phyloP scores from a whole-genome alignment of 1,284 basidiomycete species.

The Leccinum solheimii region DNA sequence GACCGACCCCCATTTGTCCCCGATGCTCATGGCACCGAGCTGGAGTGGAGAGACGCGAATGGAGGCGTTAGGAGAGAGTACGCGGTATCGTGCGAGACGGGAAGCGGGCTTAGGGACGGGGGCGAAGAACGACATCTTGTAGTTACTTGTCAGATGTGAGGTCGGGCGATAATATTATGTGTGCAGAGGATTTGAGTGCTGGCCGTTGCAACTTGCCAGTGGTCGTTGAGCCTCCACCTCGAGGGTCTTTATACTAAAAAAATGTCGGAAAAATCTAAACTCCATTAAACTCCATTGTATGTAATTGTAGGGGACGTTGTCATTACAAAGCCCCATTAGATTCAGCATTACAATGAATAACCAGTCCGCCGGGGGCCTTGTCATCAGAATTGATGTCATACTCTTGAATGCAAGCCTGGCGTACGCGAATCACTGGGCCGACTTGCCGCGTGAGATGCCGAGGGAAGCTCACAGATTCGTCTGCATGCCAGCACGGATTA shows the following conservation, averaged over 20 bases:
- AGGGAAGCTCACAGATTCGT: too few relatives aligned
- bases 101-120: slow-evolving; percentile 21
- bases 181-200: not conserved
- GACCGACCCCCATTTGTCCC: slow-evolving; percentile 43
- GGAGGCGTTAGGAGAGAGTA: slow-evolving; percentile 43
- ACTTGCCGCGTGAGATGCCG: too few relatives aligned
- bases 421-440: too few relatives aligned
- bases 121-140: not conserved
- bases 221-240: not conserved
- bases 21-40: slow-evolving; percentile 58
- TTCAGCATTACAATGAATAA: not conserved
- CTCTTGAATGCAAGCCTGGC: not conserved
- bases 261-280: too few relatives aligned
- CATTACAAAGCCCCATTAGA: too few relatives aligned
- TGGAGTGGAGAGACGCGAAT: slow-evolving; percentile 55
- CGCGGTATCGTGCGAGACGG: slow-evolving; percentile 45
- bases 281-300: too few relatives aligned
- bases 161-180: not conserved
- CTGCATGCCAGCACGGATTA: too few relatives aligned
- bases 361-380: not conserved
- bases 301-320: too few relatives aligned
- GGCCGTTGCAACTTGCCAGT: too few relatives aligned
- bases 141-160: not conserved
- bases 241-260: not conserved
- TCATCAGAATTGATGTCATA: not conserved